Evolutionary conservation across 768 basidiomycete species (phyloP).

Genomic region (Mycena kentingensis): DNA sequence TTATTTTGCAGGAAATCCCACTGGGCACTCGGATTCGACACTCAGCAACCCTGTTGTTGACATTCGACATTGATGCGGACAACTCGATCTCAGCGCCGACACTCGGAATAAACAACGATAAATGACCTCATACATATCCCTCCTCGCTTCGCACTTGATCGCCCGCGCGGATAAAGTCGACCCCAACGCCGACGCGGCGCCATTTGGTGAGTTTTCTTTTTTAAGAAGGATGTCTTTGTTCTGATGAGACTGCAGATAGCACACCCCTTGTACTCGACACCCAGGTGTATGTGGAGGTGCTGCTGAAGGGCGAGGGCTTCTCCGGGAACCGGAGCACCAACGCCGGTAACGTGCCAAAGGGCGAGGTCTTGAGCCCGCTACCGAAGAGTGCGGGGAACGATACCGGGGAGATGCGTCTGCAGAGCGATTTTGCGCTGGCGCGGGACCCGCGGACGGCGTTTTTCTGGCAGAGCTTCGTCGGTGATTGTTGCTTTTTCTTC

Average conservation of each 20-base stretch:
- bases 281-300: slow-evolving; percentile 40
- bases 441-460: slow-evolving; percentile 26
- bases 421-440: slow-evolving; percentile 36
- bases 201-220: too few species aligned
- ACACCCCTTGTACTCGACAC: slow-evolving; percentile 38
- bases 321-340: slow-evolving; percentile 23
- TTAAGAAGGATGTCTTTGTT: too few species aligned
- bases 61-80: too few species aligned
- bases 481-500: slow-evolving; percentile 4
- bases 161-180: slow-evolving; percentile 33
- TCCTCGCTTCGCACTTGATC: slow-evolving; percentile 29
- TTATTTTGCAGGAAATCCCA: too few species aligned
- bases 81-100: too few species aligned
- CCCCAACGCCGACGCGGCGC: slow-evolving; percentile 28
- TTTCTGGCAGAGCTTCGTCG: slow-evolving; percentile 23
- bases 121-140: too few species aligned
- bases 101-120: too few species aligned
- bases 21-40: too few species aligned
- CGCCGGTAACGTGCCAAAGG: too few species aligned
- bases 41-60: too few species aligned
- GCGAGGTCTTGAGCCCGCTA: slow-evolving; percentile 38
- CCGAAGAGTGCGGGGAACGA: slow-evolving; percentile 11
- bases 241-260: too few species aligned
- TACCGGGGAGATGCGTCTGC: slow-evolving; percentile 41
- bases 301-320: slow-evolving; percentile 26